Percentiles rank a stretch among this genome's conserved stretches.
Evolutionary conservation across 1,284 basidiomycete species (phyloP).

Genomic region (Inonotus obliquus): DNA sequence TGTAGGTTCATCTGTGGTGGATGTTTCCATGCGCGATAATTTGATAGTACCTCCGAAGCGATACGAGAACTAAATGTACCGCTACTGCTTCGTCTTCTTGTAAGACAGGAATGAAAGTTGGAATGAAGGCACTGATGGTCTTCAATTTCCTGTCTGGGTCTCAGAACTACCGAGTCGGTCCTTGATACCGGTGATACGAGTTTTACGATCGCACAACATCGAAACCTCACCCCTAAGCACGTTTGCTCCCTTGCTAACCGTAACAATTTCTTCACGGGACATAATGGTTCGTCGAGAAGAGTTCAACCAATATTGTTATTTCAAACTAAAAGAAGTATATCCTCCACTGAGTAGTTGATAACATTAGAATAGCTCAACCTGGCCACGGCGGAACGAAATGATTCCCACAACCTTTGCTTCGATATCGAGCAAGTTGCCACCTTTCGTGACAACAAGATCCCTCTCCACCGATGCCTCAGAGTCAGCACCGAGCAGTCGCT

Average conservation of each 20-base stretch:
- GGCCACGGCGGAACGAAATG: conserved; percentile 30
- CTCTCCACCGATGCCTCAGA: conserved; percentile 17
- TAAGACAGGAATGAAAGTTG: no score
- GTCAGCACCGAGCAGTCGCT: conserved; percentile 37
- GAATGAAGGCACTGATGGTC: neutral
- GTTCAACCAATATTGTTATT: no score
- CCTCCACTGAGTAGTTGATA: neutral
- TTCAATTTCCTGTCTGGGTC: neutral
- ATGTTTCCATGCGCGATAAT: no score
- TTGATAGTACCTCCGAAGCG: no score
- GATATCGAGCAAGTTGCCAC: conserved; percentile 36
- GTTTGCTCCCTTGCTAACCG: no score
- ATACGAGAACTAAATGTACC: no score
- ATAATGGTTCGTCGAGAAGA: neutral
- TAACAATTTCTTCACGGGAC: no score
- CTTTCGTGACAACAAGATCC: conserved; percentile 52
- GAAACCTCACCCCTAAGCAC: no score
- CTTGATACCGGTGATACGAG: no score
- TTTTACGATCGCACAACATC: no score
- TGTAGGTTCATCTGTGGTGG: no score
- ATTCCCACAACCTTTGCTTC: conserved; percentile 47
- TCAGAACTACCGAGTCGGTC: neutral
- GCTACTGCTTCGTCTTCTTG: no score
- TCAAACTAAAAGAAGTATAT: neutral
- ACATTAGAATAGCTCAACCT: conserved; percentile 24